These are phyloP conservation scores for Trametes punicea DNA, from an alignment of 768 basidiomycete species.

Conservation along the genomic window DNA sequence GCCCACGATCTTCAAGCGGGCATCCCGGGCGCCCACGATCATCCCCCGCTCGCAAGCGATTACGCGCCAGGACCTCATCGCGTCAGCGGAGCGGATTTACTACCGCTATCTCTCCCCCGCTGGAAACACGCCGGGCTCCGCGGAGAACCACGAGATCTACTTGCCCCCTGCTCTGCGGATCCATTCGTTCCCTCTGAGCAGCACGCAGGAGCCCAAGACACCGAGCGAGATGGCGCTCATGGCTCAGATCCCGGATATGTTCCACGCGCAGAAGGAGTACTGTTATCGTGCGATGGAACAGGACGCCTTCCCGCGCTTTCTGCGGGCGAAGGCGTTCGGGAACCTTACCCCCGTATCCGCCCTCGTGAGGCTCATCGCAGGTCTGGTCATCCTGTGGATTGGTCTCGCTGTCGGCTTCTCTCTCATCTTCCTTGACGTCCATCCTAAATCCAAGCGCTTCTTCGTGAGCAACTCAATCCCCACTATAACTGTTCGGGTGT, in stretches of 20 bases:
- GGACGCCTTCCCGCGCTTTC: slow-evolving; percentile 90
- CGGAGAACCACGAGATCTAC: slow-evolving; percentile 96
- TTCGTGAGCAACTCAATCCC: slow-evolving; percentile 65
- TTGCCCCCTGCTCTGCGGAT: slow-evolving; percentile 91
- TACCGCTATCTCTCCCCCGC: slow-evolving; percentile 88
- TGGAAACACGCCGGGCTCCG: slow-evolving; percentile 68
- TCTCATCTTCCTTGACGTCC: slow-evolving; percentile 89
- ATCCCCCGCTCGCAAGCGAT: slow-evolving; percentile 92
- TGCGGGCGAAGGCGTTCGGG: slow-evolving; percentile 96
- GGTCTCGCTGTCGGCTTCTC: slow-evolving; percentile 89
- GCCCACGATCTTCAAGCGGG: slow-evolving; percentile 75
- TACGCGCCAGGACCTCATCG: slow-evolving; percentile 83
- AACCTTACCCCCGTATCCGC: slow-evolving; percentile 92
- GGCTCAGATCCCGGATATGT: slow-evolving; percentile 94
- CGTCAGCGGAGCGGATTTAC: slow-evolving; percentile 94
- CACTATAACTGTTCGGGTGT: slow-evolving; percentile 1
- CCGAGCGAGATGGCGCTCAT: slow-evolving; percentile 67
- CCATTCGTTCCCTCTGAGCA: slow-evolving; percentile 83
- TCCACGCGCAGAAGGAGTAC: slow-evolving; percentile 96
- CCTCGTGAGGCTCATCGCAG: slow-evolving; percentile 79
- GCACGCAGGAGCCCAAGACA: slow-evolving; percentile 66
- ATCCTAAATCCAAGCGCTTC: slow-evolving; percentile 88
- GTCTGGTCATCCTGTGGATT: slow-evolving; percentile 89
- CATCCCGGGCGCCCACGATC: slow-evolving; percentile 88
- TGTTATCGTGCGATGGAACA: slow-evolving; percentile 96